phyloP scores from a whole-genome alignment of 2,329 filamentous ascomycete species.

The Ascocoryne sarcoides region DNA sequence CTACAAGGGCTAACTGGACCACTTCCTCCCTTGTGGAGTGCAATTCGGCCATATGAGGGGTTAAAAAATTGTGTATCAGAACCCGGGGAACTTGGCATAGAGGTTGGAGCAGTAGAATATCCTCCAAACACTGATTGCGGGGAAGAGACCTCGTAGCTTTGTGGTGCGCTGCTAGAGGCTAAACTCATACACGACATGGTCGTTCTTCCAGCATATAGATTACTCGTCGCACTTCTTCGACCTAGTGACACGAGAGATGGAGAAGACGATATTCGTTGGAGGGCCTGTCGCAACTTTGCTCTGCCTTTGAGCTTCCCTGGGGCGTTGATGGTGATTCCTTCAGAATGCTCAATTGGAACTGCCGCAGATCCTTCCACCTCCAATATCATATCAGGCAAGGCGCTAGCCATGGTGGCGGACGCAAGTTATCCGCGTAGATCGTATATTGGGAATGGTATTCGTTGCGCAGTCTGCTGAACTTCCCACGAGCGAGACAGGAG shows the following conservation, averaged over 20 bases:
- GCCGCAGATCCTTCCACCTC: slow-evolving; percentile 10
- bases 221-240: slow-evolving; percentile 24
- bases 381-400: slow-evolving; percentile 16
- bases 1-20: slow-evolving; percentile 10
- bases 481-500: too few species aligned
- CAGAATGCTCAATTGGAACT: slow-evolving; percentile 19
- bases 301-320: slow-evolving; percentile 25
- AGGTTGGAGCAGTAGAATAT: slow-evolving; percentile 27
- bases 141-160: slow-evolving; percentile 21
- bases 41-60: slow-evolving; percentile 13
- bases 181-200: slow-evolving; percentile 27
- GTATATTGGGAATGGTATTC: neutral
- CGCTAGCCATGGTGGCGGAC: slow-evolving; percentile 14
- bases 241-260: slow-evolving; percentile 25
- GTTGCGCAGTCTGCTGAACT: neutral
- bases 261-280: slow-evolving; percentile 30
- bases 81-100: slow-evolving; percentile 21
- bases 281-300: slow-evolving; percentile 24
- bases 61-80: slow-evolving; percentile 21
- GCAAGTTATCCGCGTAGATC: neutral
- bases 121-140: slow-evolving; percentile 18
- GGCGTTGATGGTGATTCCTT: slow-evolving; percentile 21
- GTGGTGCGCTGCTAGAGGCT: slow-evolving; percentile 20
- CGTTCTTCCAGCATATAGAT: slow-evolving; percentile 24
- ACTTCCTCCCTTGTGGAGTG: slow-evolving; percentile 16